Evolutionary conservation across 2,329 filamentous ascomycete genomes (phyloP).

Genomic region (Fusarium sp.): DNA sequence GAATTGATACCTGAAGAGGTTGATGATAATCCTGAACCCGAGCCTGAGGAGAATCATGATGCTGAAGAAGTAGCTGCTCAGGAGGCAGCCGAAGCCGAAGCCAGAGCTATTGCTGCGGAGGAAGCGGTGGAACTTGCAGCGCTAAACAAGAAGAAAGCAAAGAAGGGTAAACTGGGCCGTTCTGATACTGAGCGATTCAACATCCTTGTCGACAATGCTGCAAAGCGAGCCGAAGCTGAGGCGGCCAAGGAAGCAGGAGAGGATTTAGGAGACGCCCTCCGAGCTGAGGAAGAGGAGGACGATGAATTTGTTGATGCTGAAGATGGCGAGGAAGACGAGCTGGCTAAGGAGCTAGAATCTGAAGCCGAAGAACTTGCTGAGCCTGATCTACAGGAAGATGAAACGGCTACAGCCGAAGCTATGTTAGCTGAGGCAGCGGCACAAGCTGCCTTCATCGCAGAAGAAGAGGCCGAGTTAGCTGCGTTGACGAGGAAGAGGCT

Average conservation of each 20-base stretch:
- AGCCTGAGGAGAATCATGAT: conserved; percentile 29
- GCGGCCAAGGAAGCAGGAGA: conserved; percentile 38
- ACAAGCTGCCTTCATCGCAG: conserved; percentile 34
- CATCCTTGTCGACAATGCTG: conserved; percentile 35
- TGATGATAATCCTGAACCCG: conserved; percentile 28
- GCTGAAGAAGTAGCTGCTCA: conserved; percentile 32
- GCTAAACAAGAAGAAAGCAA: conserved; percentile 53
- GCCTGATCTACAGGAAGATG: conserved; percentile 42
- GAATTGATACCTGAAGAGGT: conserved; percentile 32
- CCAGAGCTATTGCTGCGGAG: conserved; percentile 36
- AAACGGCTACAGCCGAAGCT: conserved; percentile 28
- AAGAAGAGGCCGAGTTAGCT: conserved; percentile 55
- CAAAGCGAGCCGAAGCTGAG: conserved; percentile 41
- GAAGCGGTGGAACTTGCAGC: conserved; percentile 48
- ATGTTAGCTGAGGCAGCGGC: conserved; percentile 13
- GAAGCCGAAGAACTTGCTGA: neutral
- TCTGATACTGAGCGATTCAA: conserved; percentile 39
- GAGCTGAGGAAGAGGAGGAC: conserved; percentile 45
- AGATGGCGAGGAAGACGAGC: conserved; percentile 17
- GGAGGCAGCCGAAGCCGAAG: conserved; percentile 42
- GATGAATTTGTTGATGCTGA: conserved; percentile 31
- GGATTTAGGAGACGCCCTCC: conserved; percentile 43
- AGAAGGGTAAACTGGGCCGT: conserved; percentile 36
- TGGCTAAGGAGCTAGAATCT: neutral
- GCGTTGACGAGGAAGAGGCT: conserved; percentile 48